A percentile compares a stretch with the other conserved stretches of the same genome.
Evolutionary conservation across 108 stramenopile genomes (phyloP).

Genomic region (Fistulifera pelliculosa): DNA sequence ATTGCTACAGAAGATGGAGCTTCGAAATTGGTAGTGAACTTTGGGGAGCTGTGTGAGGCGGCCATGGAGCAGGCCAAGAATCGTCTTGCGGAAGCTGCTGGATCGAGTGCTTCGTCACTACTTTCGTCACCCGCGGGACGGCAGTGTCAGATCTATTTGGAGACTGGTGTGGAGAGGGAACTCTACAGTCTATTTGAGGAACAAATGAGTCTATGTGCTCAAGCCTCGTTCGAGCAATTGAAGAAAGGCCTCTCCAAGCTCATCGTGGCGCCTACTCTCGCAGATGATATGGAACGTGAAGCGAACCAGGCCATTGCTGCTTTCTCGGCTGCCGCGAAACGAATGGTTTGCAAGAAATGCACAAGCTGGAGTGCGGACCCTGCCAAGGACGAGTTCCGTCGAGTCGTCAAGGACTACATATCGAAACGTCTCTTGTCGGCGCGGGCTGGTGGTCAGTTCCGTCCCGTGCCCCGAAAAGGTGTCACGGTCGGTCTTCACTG

Average conservation of each 20-base stretch:
- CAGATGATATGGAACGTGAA: constrained; percentile 56
- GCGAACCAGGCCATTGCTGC: constrained; percentile 34
- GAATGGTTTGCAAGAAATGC: constrained; percentile 18
- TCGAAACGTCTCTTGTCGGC: constrained; percentile 62
- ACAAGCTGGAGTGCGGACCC: constrained; percentile 12
- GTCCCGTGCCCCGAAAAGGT: constrained; percentile 77
- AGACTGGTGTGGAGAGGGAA: constrained; percentile 42
- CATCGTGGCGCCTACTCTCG: constrained; percentile 56
- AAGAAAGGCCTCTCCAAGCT: constrained; percentile 52
- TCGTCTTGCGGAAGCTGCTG: constrained; percentile 34
- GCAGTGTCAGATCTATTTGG: constrained; percentile 45
- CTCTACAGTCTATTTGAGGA: constrained; percentile 43
- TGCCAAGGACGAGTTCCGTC: constrained; percentile 34
- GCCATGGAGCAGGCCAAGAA: constrained; percentile 12
- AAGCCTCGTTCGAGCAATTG: constrained; percentile 56
- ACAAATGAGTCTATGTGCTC: constrained; percentile 48
- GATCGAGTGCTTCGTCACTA: constrained; percentile 34
- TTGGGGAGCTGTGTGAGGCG: constrained; percentile 63
- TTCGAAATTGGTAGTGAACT: constrained; percentile 47
- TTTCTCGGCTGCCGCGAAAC: constrained; percentile 44
- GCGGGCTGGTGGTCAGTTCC: constrained; percentile 66
- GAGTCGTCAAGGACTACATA: constrained; percentile 45
- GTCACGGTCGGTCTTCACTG: constrained; percentile 86
- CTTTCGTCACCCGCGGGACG: constrained; percentile 26
- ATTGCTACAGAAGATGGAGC: constrained; percentile 20